Base-by-base conservation (phyloP, 2,329 filamentous ascomycete genomes). In the Cryphonectria naterciae region DNA sequence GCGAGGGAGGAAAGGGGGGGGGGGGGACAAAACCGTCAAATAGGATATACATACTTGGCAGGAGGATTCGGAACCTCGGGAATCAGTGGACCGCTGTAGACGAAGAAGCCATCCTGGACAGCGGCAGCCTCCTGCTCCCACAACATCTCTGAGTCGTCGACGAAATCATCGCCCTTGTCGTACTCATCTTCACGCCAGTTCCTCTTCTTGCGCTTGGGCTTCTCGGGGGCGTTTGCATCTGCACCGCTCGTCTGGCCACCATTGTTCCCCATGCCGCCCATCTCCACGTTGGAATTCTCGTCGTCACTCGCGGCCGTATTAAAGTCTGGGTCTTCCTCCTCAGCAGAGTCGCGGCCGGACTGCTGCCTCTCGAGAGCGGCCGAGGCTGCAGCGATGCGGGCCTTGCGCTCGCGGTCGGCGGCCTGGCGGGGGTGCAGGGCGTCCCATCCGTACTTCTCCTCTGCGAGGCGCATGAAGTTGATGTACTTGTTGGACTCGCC, bases 121-220 rank as follows among this genome's bases (percentile, higher is more conserved):
- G 96, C 95, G 5, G 95, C 94, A 8, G 95, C 95, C 79, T 97
- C 93, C 77, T 97, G 94, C 81, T 98, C 94, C 95, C 95, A 98
- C 0, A 97, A 86, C 78, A 98, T 81, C 80, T 99, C 96, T 1
- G 94, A 97, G 78, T 99, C 96, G 77, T 99, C 96, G 69, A 95
- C 89, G 81, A 95, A 95, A 68, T 92, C 92, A 77, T 95, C 93
- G 64, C 93, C 91, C 77, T 92, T 91, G 78, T 95, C 93, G 77
- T 95, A 95, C 76, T 95, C 91, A 80, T 97, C 92, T 79, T 94
- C 89, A 78, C 92, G 91, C 81, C 92, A 91, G 77, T 92, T 92
- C 69, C 93, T 89, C 82, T 94, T 94, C 85, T 94, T 95, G 80
- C 93, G 92, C 58, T 83, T 85, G 0, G 89, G 88, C 75, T 91